Evolutionary conservation across 106 monocot species (phyloP), one percentile per base, ranked within the genome.

Genomic region (Alisma plantagoaquatica): DNA sequence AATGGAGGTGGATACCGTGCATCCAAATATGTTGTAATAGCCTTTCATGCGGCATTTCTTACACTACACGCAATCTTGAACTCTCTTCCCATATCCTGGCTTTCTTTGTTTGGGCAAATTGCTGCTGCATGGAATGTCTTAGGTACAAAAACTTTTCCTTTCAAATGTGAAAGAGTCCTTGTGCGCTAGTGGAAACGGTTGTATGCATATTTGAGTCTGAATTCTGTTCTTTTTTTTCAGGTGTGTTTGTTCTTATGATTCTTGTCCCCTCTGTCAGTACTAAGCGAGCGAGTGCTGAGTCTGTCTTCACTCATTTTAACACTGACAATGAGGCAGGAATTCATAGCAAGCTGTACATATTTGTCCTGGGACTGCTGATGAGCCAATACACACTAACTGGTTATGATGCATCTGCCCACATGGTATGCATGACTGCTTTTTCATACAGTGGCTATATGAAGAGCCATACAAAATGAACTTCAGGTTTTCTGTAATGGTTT

Each of bases 241-340:
- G 71, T 43, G 63, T 64, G 14, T 57, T 72, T 51, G 57, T 72
- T 23, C 63, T 72, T 19, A 72, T 51, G 49, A 58, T 72, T n/a
- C 50, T 64, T 2, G 59, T 72, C 18, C 71, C 71, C 20, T 44
- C 51, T 10, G 57, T 72, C 32, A 57, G 64, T 10, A 57, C 71
- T 23, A 17, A 59, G 43, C 57, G 20, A 19, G 64, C 71, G 10
- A 64, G 51, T 14, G 41, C 51, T 20, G 27, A 44, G 3, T 72
- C 64, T 44, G n/a, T n/a, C n/a, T n/a, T n/a, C n/a, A n/a, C n/a
- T n/a, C n/a, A n/a, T n/a, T n/a, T n/a, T n/a, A n/a, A 72, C 41
- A 64, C 64, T 12, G 71, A 72, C n/a, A 72, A 64, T 32, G 57
- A 18, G 20, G 64, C 27, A 2, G 71, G 71, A 29, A 72, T 72